Percentiles rank a stretch among this genome's conserved stretches.
Conservation (phyloP, 805 yeast genomes). For the Wickerhamomyces sydowiorum region DNA sequence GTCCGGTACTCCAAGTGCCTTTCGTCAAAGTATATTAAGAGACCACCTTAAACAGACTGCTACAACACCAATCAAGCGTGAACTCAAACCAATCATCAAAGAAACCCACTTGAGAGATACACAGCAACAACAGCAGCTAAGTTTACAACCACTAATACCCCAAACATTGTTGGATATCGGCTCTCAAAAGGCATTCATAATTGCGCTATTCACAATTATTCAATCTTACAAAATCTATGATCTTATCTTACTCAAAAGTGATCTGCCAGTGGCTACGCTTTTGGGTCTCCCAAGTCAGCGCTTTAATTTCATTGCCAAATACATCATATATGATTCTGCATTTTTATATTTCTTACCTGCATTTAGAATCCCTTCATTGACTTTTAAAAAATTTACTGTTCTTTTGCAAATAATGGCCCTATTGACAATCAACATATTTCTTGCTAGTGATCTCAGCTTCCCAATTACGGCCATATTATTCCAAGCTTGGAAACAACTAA, state of each 20-base stretch:
- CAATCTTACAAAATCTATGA: constrained; percentile 87
- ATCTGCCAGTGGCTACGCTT: constrained; percentile 25
- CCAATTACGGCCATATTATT: constrained; percentile 36
- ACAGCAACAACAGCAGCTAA: neutral
- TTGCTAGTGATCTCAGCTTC: constrained; percentile 45
- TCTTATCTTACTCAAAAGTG: constrained; percentile 50
- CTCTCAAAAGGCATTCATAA: constrained; percentile 64
- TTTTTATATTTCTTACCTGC: constrained; percentile 68
- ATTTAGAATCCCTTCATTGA: constrained; percentile 69
- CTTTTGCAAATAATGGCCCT: constrained; percentile 40
- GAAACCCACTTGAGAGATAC: constrained; percentile 1
- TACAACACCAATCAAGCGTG: neutral
- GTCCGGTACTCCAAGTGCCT: constrained; percentile 9
- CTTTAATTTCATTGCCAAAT: constrained; percentile 62
- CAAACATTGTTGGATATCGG: constrained; percentile 61
- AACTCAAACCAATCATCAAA: constrained; percentile 2
- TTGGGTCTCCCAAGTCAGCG: constrained; percentile 38
- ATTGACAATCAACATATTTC: constrained; percentile 44
- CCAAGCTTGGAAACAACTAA: constrained; percentile 38
- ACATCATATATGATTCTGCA: constrained; percentile 65
- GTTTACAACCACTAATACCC: constrained; percentile 47
- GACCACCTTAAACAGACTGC: neutral
- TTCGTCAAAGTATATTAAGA: constrained; percentile 9
- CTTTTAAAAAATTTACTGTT: constrained; percentile 55
- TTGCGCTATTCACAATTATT: constrained; percentile 64